Conservation (phyloP, 768 basidiomycete species). For the Leccinellum albellum region DNA sequence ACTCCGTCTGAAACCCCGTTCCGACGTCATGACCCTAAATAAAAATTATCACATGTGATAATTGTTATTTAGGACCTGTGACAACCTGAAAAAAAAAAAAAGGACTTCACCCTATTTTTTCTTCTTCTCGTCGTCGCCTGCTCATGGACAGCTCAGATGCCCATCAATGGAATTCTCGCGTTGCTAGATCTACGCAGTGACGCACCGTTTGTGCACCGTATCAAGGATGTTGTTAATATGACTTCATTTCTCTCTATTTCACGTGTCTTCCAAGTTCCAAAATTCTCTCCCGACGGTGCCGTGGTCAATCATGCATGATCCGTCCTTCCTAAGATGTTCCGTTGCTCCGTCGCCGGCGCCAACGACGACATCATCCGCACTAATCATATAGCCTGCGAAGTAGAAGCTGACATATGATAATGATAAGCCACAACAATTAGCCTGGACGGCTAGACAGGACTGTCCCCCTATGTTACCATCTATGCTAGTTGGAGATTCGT, state of each 20-base stretch:
- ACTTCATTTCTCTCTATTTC: not conserved
- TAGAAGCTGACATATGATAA: slow-evolving; percentile 17
- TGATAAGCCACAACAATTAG: slow-evolving; percentile 11
- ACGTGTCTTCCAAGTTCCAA: not conserved
- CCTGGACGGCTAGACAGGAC: not conserved
- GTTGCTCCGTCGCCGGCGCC: not conserved
- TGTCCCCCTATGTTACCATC: slow-evolving; percentile 2
- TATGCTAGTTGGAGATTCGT: not conserved
- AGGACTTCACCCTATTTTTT: too few relatives aligned
- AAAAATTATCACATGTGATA: not conserved
- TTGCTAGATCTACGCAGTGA: not conserved
- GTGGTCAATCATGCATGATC: too few relatives aligned
- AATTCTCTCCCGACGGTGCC: not conserved
- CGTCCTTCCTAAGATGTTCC: slow-evolving; percentile 4
- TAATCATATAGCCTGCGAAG: not conserved
- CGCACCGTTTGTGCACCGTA: not conserved
- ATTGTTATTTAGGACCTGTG: too few relatives aligned
- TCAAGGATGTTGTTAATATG: not conserved
- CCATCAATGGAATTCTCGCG: not conserved
- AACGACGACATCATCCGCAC: not conserved
- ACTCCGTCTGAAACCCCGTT: slow-evolving; percentile 36
- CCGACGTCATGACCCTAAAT: not conserved
- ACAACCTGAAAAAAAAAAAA: too few relatives aligned
- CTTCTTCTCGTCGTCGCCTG: too few relatives aligned
- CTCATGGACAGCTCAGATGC: not conserved